Conservation (phyloP, 208 protist genomes). For the Acanthamoeba castellanii region DNA sequence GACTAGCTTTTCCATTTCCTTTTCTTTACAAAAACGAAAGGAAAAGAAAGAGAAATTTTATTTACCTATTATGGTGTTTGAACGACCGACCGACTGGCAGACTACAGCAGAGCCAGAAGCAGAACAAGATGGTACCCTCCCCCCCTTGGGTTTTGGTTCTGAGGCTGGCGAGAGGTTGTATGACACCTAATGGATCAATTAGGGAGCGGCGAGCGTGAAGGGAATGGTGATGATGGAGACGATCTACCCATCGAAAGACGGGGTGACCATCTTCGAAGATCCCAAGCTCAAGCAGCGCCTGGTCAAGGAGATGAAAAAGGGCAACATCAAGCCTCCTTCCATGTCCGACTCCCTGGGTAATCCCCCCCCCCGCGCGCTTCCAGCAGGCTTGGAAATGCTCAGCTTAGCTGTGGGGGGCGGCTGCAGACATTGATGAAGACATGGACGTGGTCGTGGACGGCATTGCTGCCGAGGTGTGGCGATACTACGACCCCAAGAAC, state of each 20-base stretch:
- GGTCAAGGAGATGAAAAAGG: slow-evolving; percentile 67
- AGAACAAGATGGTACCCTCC: not conserved
- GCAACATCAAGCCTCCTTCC: slow-evolving; percentile 40
- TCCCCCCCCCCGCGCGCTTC: not conserved
- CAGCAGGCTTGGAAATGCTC: no score
- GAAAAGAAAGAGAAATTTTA: not conserved
- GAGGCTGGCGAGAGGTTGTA: not conserved
- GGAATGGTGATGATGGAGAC: slow-evolving; percentile 73
- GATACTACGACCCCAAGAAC: slow-evolving; percentile 72
- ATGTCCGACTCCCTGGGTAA: not conserved
- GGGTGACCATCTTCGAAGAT: slow-evolving; percentile 60
- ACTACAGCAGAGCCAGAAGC: not conserved
- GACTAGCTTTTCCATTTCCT: not conserved
- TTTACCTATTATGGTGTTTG: not conserved
- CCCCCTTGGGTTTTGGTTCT: no score
- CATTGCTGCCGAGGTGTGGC: slow-evolving; percentile 37
- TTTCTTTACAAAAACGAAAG: not conserved
- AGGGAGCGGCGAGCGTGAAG: slow-evolving; percentile 70
- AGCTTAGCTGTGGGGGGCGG: not conserved
- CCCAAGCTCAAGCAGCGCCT: slow-evolving; percentile 66
- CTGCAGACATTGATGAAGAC: slow-evolving; percentile 56
- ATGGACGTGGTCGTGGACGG: slow-evolving; percentile 11
- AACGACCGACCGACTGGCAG: not conserved
- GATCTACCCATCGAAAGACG: slow-evolving; percentile 46
- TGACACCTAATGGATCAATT: not conserved